These are phyloP conservation scores for Aspergillus arachidicola DNA, from an alignment of 2,329 filamentous ascomycete genomes.

Conservation along the genomic window DNA sequence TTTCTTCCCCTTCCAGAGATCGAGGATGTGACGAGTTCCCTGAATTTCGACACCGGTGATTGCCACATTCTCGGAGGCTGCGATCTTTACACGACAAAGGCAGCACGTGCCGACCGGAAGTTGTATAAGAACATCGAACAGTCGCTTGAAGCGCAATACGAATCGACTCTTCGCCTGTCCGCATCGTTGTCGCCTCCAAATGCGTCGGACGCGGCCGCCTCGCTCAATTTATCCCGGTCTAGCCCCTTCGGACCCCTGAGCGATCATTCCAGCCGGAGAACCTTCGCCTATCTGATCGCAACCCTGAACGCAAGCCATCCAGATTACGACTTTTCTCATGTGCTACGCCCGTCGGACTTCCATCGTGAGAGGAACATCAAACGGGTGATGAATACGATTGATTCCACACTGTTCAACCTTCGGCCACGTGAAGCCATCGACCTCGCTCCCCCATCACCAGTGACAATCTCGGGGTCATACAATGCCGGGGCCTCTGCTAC, in stretches of 20 bases:
- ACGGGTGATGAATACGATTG: constrained; percentile 81
- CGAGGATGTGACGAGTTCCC: constrained; percentile 84
- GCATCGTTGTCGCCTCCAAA: constrained; percentile 85
- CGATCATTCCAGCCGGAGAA: constrained; percentile 83
- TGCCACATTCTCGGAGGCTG: constrained; percentile 90
- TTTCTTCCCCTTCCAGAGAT: constrained; percentile 90
- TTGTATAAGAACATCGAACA: constrained; percentile 94
- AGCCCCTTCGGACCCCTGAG: constrained; percentile 91
- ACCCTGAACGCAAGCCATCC: constrained; percentile 94
- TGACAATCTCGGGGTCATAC: constrained; percentile 49
- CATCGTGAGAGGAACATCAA: constrained; percentile 78
- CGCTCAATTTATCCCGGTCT: constrained; percentile 76
- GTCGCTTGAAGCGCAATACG: constrained; percentile 87
- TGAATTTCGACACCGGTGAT: constrained; percentile 94
- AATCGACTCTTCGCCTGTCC: constrained; percentile 81
- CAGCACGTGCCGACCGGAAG: constrained; percentile 93
- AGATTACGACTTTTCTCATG: constrained; percentile 96
- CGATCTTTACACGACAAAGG: constrained; percentile 97
- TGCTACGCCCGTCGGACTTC: constrained; percentile 87
- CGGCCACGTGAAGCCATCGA: constrained; percentile 61
- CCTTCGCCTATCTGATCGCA: constrained; percentile 93
- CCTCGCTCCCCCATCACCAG: constrained; percentile 43
- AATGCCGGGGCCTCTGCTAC: constrained; percentile 58
- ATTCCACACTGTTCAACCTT: constrained; percentile 84
- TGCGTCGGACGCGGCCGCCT: constrained; percentile 66